Conservation (phyloP, 176 grass and related monocot genomes). For the Oryza punctata region DNA sequence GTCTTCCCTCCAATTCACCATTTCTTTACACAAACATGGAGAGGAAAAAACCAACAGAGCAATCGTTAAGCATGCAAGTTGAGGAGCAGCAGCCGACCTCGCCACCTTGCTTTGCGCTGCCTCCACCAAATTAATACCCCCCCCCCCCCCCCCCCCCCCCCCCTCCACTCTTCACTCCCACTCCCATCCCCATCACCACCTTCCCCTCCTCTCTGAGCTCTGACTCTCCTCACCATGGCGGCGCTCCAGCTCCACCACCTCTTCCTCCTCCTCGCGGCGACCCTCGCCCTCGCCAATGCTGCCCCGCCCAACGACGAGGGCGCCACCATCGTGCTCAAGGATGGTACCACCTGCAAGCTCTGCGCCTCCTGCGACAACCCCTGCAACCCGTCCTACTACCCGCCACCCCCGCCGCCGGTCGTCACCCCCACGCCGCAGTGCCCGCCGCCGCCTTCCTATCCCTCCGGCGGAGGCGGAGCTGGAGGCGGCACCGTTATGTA, state of each 20-base stretch:
- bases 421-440: constrained; percentile 26
- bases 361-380: constrained; percentile 88
- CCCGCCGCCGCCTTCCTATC: constrained; percentile 45
- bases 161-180: constrained; percentile 24
- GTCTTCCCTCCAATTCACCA: neutral
- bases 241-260: constrained; percentile 22
- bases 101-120: neutral
- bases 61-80: neutral
- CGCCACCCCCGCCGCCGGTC: constrained; percentile 51
- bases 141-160: neutral
- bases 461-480: neutral
- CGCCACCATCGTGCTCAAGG: constrained; percentile 56
- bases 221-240: constrained; percentile 20
- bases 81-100: neutral
- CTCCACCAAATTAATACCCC: constrained; percentile 21
- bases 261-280: constrained; percentile 25
- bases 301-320: neutral
- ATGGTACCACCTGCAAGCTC: constrained; percentile 80
- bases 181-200: constrained; percentile 38
- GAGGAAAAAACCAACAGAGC: neutral
- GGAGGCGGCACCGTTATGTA: constrained; percentile 16
- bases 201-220: neutral
- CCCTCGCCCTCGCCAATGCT: constrained; percentile 31
- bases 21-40: neutral
- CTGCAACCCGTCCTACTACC: constrained; percentile 58